phyloP scores from a whole-genome alignment of 148 eudicot genomes.

The Polygonum aviculare region DNA sequence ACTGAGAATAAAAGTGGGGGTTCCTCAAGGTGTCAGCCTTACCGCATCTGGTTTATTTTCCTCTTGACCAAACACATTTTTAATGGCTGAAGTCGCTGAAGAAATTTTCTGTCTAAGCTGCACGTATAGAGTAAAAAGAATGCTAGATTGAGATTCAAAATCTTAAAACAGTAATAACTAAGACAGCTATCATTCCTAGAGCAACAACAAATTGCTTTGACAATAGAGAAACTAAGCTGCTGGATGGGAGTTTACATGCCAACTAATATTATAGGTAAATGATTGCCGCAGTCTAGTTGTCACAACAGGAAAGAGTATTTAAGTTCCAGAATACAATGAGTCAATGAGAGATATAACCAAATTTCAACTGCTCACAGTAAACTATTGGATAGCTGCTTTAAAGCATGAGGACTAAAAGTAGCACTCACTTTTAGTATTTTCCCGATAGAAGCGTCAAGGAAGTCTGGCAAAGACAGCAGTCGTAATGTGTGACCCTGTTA shows the following conservation, averaged over 20 bases:
- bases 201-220: background rate
- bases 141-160: background rate
- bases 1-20: background rate
- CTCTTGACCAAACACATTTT: conserved; percentile 89
- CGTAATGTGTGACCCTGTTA: conserved; percentile 89
- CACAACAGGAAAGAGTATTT: background rate
- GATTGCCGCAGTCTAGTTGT: background rate
- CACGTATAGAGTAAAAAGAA: background rate
- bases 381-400: background rate
- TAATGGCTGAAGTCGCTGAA: conserved; percentile 92
- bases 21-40: conserved; percentile 18
- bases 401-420: background rate
- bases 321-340: background rate
- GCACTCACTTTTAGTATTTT: conserved; percentile 71
- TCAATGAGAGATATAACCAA: background rate
- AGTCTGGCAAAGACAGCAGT: conserved; percentile 89
- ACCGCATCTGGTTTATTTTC: conserved; percentile 48
- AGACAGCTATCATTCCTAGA: background rate
- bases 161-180: background rate
- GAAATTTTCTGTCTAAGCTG: conserved; percentile 89
- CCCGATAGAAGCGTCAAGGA: conserved; percentile 91
- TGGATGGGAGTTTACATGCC: background rate
- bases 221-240: no score
- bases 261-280: background rate
- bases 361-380: background rate